Base-by-base conservation (phyloP, 306 rosid genomes). In the Citrullus colocynthis region DNA sequence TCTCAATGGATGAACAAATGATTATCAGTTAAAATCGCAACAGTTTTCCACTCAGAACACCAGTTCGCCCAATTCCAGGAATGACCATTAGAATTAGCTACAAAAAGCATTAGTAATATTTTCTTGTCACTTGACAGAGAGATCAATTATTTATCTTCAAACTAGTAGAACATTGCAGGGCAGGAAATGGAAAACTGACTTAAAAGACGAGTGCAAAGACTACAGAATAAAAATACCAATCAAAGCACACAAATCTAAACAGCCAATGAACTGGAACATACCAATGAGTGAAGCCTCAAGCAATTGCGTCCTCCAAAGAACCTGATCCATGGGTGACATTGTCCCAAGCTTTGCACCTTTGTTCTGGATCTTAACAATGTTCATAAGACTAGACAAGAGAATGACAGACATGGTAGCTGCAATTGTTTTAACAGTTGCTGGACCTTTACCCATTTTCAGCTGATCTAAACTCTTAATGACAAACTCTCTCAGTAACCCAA, bases 281-380 rank as follows among this genome's bases (percentile, higher is more conserved):
- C 99, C 93, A 85, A 92, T 87, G 4, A 95, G 90, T 14, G 97
- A 92, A 83, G 97, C 97, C 85, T 95, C 97, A 11, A 95, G 96
- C 91, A 95, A 82, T 82, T 95, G 98, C 74, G 98, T 90, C 83
- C 97, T 95, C 96, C 96, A 95, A 6, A 95, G 87, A 87, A 92
- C 98, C 81, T 94, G 97, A 89, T 95, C 98, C 98, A 95, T 95
- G 34, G 98, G 97, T 11, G 98, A 95, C 97, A 95, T 92, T 20
- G 97, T 88, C 5, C 98, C 97, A 78, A 95, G 93, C 85, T 90
- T 95, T 70, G 91, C 96, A 78, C 98, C 98, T 83, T 93, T 92
- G 80, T 95, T 90, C 95, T 92, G 96, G 91, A 95, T 90, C 97
- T 95, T 95, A 59, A 89, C 84, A 84, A 95, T 89, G 86, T 90